Evolutionary conservation across 768 basidiomycete genomes (phyloP).

Genomic region (Botryobasidium botryosum): DNA sequence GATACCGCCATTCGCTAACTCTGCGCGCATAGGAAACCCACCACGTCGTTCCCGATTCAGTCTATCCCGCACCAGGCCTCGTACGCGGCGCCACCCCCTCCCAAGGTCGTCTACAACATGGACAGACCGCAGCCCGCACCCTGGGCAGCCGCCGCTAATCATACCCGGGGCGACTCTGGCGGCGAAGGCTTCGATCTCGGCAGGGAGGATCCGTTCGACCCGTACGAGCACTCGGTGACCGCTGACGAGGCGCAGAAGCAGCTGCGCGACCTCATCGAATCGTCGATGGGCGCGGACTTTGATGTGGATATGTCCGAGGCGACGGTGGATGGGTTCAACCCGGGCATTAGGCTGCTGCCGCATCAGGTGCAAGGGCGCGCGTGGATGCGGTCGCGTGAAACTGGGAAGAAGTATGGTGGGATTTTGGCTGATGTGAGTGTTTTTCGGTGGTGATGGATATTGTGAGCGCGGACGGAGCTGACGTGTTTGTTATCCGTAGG

Average conservation of each 20-base stretch:
- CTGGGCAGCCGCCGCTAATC: too few relatives aligned
- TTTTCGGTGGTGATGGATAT: constrained; percentile 13
- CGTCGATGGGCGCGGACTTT: constrained; percentile 37
- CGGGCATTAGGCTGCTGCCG: constrained; percentile 52
- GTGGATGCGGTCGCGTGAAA: constrained; percentile 82
- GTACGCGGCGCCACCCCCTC: too few relatives aligned
- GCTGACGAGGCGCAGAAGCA: constrained; percentile 58
- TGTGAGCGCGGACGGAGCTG: background rate
- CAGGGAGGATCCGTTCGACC: background rate
- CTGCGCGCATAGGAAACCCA: too few relatives aligned
- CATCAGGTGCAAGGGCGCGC: constrained; percentile 74
- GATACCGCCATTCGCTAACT: too few relatives aligned
- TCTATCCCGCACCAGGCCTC: too few relatives aligned
- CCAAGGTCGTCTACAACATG: too few relatives aligned
- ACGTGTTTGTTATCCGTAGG: constrained; percentile 4
- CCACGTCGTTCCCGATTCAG: too few relatives aligned
- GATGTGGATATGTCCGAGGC: constrained; percentile 50
- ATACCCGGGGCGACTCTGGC: background rate
- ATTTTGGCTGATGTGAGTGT: constrained; percentile 59
- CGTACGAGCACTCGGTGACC: constrained; percentile 10
- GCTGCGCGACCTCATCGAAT: constrained; percentile 57
- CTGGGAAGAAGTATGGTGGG: constrained; percentile 62
- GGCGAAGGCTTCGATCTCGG: constrained; percentile 4
- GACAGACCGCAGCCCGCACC: too few relatives aligned
- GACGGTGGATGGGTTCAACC: constrained; percentile 58